These are phyloP conservation scores for Avena eriantha DNA, from an alignment of 176 grass and related monocot species.

Conservation along the genomic window DNA sequence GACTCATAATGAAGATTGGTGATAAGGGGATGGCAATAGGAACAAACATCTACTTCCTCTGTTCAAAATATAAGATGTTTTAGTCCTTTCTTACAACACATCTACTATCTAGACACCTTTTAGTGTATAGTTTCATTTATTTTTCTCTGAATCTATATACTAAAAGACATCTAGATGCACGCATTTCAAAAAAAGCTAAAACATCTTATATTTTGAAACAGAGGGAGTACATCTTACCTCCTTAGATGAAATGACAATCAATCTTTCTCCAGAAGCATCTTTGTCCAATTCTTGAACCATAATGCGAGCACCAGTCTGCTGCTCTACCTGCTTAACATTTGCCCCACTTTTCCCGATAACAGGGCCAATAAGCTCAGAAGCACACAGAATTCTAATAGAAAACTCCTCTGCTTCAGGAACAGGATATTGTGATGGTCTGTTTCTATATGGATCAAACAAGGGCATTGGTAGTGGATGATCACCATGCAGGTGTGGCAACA, in stretches of 20 bases:
- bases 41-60: conserved; percentile 16
- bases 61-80: too few species aligned
- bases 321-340: conserved; percentile 81
- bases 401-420: conserved; percentile 74
- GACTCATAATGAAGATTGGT: conserved; percentile 8
- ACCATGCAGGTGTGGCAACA: conserved; percentile 55
- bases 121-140: too few species aligned
- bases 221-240: conserved; percentile 63
- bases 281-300: conserved; percentile 76
- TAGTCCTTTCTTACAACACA: too few species aligned
- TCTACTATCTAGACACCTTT: too few species aligned
- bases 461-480: conserved; percentile 53
- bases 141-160: too few species aligned
- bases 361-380: conserved; percentile 79
- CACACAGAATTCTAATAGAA: conserved; percentile 75
- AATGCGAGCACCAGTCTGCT: conserved; percentile 88
- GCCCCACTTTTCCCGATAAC: conserved; percentile 88
- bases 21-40: conserved; percentile 21
- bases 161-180: too few species aligned
- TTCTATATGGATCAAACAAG: conserved; percentile 71
- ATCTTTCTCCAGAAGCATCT: conserved; percentile 71
- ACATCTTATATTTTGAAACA: too few species aligned
- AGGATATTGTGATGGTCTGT: conserved; percentile 57
- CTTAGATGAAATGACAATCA: conserved; percentile 84
- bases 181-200: too few species aligned